Evolutionary conservation across 495 filamentous ascomycete genomes (phyloP).

Genomic region (Penicillium paxilli): DNA sequence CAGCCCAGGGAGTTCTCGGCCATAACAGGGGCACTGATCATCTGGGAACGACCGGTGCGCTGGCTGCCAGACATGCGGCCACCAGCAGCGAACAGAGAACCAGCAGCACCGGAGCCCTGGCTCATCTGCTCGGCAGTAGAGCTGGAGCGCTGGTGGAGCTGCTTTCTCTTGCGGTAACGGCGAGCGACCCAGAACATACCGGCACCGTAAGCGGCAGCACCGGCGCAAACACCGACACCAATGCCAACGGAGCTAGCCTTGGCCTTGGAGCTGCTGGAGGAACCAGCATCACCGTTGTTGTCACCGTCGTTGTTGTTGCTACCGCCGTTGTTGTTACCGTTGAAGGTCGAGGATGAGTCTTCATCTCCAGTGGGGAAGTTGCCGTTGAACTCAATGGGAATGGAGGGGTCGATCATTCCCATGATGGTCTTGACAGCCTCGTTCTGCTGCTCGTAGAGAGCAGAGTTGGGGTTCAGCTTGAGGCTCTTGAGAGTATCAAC

Average conservation of each 20-base stretch:
- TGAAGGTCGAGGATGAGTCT: constrained; percentile 16
- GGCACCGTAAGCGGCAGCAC: constrained; percentile 91
- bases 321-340: constrained; percentile 10
- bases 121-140: constrained; percentile 54
- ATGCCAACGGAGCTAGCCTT: constrained; percentile 82
- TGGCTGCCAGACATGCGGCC: constrained; percentile 57
- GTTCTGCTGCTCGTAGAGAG: constrained; percentile 64
- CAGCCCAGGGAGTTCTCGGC: constrained; percentile 97
- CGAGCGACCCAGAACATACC: constrained; percentile 97
- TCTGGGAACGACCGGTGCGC: constrained; percentile 68
- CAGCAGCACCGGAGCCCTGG: constrained; percentile 35
- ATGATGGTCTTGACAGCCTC: constrained; percentile 66
- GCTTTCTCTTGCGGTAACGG: constrained; percentile 85
- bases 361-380: constrained; percentile 37
- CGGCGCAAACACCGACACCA: constrained; percentile 71
- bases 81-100: constrained; percentile 38
- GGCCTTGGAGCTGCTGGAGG: constrained; percentile 50
- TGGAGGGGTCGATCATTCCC: constrained; percentile 76
- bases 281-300: constrained; percentile 40
- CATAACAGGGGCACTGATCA: constrained; percentile 85
- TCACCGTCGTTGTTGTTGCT: constrained; percentile 29
- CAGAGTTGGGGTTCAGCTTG: constrained; percentile 65
- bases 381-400: constrained; percentile 70
- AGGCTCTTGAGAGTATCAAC: constrained; percentile 62
- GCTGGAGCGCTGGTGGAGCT: constrained; percentile 74